These are phyloP conservation scores for Austroboletus eburneus DNA, from an alignment of 768 basidiomycete genomes.

Conservation along the genomic window DNA sequence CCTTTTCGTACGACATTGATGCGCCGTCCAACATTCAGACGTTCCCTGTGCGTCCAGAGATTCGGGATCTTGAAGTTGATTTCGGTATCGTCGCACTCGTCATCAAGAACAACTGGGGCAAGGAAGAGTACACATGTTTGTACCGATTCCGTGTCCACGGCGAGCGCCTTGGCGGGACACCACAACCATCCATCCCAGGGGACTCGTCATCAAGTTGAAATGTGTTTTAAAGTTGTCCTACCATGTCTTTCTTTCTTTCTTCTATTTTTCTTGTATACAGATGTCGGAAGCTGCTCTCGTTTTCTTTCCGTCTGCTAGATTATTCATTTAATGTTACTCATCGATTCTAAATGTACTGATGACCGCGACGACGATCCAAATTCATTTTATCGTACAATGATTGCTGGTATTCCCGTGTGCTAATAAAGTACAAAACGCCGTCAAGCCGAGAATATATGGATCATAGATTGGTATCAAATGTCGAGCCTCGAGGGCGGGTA, in stretches of 20 bases:
- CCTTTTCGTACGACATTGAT: constrained; percentile 59
- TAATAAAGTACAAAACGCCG: too few relatives aligned
- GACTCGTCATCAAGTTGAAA: constrained; percentile 11
- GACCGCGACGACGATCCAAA: constrained; percentile 22
- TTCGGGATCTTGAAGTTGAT: constrained; percentile 69
- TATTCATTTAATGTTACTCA: constrained; percentile 22
- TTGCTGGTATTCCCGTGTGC: too few relatives aligned
- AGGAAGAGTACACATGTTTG: constrained; percentile 78
- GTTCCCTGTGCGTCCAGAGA: constrained; percentile 67
- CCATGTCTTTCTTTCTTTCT: constrained; percentile 3
- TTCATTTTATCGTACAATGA: neutral
- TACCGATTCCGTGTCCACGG: constrained; percentile 85
- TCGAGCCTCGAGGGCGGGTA: neutral
- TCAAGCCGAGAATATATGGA: neutral
- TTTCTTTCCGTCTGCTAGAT: constrained; percentile 13
- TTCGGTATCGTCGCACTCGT: constrained; percentile 81
- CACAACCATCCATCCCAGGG: constrained; percentile 32
- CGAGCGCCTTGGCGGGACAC: constrained; percentile 41
- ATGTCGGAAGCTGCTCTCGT: neutral
- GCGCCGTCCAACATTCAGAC: constrained; percentile 66
- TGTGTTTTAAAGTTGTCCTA: too few relatives aligned
- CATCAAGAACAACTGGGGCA: constrained; percentile 86
- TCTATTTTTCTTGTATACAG: neutral
- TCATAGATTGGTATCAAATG: neutral
- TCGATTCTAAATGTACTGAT: constrained; percentile 19